phyloP scores from a whole-genome alignment of 805 yeast species.

The Candida taoyuanica region DNA sequence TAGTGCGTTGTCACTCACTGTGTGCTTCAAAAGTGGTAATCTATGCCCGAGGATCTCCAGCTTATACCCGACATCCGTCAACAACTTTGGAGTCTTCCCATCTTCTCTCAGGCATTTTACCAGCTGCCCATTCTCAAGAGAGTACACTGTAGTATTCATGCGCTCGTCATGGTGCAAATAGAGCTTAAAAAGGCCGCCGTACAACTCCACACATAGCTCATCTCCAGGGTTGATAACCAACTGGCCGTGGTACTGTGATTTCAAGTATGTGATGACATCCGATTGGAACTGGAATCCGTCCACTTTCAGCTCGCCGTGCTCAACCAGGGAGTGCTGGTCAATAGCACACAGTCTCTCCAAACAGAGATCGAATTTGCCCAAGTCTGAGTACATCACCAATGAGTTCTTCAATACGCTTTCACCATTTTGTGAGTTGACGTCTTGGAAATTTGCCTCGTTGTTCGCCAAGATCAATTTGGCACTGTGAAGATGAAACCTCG shows the following conservation, averaged over 20 bases:
- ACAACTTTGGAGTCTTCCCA: neutral
- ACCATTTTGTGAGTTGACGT: constrained; percentile 12
- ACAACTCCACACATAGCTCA: constrained; percentile 16
- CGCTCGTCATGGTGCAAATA: constrained; percentile 19
- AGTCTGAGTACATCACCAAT: constrained; percentile 12
- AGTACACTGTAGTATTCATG: constrained; percentile 4
- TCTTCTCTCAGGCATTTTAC: neutral
- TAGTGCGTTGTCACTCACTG: neutral
- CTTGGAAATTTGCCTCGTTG: constrained; percentile 22
- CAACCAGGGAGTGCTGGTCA: constrained; percentile 22
- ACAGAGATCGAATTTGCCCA: constrained; percentile 18
- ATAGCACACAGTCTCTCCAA: constrained; percentile 18
- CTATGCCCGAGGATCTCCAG: constrained; percentile 5
- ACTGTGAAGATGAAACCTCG: constrained; percentile 14
- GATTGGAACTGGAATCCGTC: constrained; percentile 22
- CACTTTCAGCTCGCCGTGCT: constrained; percentile 8
- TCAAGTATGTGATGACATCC: constrained; percentile 7
- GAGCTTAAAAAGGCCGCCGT: constrained; percentile 10
- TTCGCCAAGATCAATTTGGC: constrained; percentile 25
- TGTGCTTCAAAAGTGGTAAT: constrained; percentile 4
- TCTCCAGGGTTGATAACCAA: constrained; percentile 18
- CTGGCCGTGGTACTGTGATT: constrained; percentile 3
- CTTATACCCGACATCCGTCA: constrained; percentile 16
- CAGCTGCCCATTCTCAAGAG: constrained; percentile 1
- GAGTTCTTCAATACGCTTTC: constrained; percentile 17